Evolutionary conservation across 1,284 basidiomycete genomes (phyloP).

Genomic region (Agroathelia rolfsii): DNA sequence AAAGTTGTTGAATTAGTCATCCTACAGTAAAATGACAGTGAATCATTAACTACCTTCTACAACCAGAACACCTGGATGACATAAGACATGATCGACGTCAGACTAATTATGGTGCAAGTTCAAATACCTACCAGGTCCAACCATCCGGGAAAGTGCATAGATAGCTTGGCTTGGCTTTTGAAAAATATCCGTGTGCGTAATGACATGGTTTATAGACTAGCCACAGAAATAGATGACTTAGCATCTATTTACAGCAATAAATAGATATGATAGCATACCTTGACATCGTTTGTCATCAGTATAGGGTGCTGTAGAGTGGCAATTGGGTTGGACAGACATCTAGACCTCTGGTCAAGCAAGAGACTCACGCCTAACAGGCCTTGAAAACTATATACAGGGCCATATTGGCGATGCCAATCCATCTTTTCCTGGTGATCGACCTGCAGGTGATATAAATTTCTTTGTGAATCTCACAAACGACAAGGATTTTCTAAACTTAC

Average conservation of each 20-base stretch:
- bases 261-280: no score
- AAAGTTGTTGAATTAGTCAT: no score
- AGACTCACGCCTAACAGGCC: conserved; percentile 35
- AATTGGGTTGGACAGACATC: not conserved
- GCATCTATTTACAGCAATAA: no score
- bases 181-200: conserved; percentile 35
- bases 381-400: conserved; percentile 37
- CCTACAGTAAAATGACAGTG: conserved; percentile 1
- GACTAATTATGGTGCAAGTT: not conserved
- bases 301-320: no score
- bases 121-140: conserved; percentile 31
- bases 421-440: no score
- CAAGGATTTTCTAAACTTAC: no score
- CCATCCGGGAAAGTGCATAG: conserved; percentile 24
- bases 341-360: not conserved
- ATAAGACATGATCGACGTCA: not conserved
- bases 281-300: no score
- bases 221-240: no score
- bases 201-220: conserved; percentile 38
- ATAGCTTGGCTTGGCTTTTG: conserved; percentile 32
- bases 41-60: conserved; percentile 26
- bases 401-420: no score
- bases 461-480: no score
- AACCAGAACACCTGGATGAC: conserved; percentile 27
- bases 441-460: no score